Percentiles rank a stretch among this genome's conserved stretches.
phyloP scores from a whole-genome alignment of 139 green algal genomes.

The Microglena sp. region DNA sequence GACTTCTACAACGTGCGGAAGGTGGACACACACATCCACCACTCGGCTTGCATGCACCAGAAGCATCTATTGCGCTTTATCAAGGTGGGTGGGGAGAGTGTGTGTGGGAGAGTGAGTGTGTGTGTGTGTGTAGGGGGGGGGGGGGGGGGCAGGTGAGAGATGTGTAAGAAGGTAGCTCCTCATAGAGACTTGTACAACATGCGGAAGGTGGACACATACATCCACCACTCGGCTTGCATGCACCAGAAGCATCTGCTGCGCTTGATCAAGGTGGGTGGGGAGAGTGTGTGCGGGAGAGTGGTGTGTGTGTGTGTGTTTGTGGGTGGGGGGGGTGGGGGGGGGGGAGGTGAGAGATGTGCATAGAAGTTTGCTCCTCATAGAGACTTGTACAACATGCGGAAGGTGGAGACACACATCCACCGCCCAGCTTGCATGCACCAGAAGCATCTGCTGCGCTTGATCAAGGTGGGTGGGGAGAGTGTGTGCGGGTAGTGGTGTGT shows the following conservation, averaged over 20 bases:
- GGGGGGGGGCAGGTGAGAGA: too few species aligned
- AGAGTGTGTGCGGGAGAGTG: too few species aligned
- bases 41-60: slow-evolving; percentile 99
- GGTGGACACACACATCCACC: slow-evolving; percentile 97
- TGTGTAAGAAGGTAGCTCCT: slow-evolving; percentile 94
- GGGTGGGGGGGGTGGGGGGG: too few species aligned
- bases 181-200: slow-evolving; percentile 99
- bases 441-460: slow-evolving; percentile 99
- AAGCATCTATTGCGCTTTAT: slow-evolving; percentile 99
- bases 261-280: slow-evolving; percentile 99
- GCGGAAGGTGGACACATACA: slow-evolving; percentile 96
- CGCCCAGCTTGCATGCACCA: slow-evolving; percentile 98
- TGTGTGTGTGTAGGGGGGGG: too few species aligned
- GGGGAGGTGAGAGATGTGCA: too few species aligned
- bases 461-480: too few species aligned
- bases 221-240: slow-evolving; percentile 97
- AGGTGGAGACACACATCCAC: slow-evolving; percentile 97
- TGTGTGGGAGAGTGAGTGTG: too few species aligned
- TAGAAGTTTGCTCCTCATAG: slow-evolving; percentile 95
- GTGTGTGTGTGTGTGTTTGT: too few species aligned
- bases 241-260: slow-evolving; percentile 99
- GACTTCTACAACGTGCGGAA: slow-evolving; percentile 99
- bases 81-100: too few species aligned
- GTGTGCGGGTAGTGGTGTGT: too few species aligned
- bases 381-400: slow-evolving; percentile 99